These are phyloP conservation scores for Capsicum baccatum DNA, from an alignment of 257 asterid genomes.

Conservation along the genomic window DNA sequence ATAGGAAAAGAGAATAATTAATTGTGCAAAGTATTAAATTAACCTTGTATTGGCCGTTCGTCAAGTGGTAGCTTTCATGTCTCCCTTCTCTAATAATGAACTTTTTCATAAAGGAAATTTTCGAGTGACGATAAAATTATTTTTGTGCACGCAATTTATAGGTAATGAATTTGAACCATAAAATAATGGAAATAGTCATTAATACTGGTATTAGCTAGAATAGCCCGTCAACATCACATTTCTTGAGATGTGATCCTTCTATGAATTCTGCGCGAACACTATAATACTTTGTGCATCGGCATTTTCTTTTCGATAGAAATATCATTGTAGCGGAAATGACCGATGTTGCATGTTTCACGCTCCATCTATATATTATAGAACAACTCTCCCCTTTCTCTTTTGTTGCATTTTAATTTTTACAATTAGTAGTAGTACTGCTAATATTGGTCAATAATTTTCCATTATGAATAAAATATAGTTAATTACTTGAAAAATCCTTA, in stretches of 20 bases:
- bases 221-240: no score
- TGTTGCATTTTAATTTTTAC: not conserved
- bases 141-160: no score
- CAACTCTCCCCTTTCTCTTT: not conserved
- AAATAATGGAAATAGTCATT: no score
- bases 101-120: not conserved
- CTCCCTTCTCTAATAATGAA: not conserved
- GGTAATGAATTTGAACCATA: no score
- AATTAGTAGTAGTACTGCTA: not conserved
- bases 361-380: not conserved
- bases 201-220: no score
- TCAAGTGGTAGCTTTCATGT: not conserved
- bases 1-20: not conserved
- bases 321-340: not conserved
- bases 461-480: not conserved
- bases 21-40: not conserved
- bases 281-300: no score
- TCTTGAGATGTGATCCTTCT: no score
- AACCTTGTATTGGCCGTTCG: not conserved
- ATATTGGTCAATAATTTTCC: conserved; percentile 8
- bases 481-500: not conserved
- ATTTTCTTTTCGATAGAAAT: not conserved
- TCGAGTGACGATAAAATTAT: no score
- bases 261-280: no score
- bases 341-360: not conserved